These are phyloP conservation scores for Neonectria sp. DNA, from an alignment of 2,329 filamentous ascomycete species.

Conservation along the genomic window DNA sequence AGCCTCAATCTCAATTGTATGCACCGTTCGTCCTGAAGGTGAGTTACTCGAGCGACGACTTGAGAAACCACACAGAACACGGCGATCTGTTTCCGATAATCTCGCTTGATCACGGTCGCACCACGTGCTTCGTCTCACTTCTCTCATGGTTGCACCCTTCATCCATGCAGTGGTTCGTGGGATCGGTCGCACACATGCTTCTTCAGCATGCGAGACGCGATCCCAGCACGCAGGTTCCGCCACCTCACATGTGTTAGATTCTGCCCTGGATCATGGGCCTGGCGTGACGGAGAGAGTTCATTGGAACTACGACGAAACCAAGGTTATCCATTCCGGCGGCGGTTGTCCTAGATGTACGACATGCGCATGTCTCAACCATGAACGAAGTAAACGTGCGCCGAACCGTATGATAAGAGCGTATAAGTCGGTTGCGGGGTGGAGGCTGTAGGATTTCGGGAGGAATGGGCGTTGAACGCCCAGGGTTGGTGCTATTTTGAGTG, in stretches of 20 bases:
- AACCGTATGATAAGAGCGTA: not conserved
- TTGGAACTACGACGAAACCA: constrained; percentile 13
- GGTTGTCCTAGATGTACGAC: constrained; percentile 7
- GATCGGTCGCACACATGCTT: constrained; percentile 25
- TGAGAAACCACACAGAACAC: constrained; percentile 29
- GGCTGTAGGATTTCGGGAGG: not conserved
- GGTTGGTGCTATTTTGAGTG: constrained; percentile 3
- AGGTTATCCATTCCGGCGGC: not conserved
- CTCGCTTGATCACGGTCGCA: constrained; percentile 46
- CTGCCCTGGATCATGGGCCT: constrained; percentile 4
- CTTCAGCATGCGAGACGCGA: constrained; percentile 21
- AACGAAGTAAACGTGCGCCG: not conserved
- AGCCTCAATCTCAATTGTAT: not conserved
- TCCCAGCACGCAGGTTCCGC: constrained; percentile 21
- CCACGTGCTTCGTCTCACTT: constrained; percentile 38
- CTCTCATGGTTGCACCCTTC: constrained; percentile 35
- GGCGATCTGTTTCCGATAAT: constrained; percentile 38
- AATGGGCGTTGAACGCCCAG: not conserved
- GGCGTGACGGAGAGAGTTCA: constrained; percentile 1
- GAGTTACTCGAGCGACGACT: constrained; percentile 14
- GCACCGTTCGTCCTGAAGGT: constrained; percentile 10
- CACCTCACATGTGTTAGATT: constrained; percentile 23
- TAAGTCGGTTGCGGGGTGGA: not conserved
- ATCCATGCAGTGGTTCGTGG: constrained; percentile 34
- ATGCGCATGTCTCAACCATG: constrained; percentile 26